These are phyloP conservation scores for Staphylotrichum tortipilum DNA, from an alignment of 495 filamentous ascomycete species.

Conservation along the genomic window DNA sequence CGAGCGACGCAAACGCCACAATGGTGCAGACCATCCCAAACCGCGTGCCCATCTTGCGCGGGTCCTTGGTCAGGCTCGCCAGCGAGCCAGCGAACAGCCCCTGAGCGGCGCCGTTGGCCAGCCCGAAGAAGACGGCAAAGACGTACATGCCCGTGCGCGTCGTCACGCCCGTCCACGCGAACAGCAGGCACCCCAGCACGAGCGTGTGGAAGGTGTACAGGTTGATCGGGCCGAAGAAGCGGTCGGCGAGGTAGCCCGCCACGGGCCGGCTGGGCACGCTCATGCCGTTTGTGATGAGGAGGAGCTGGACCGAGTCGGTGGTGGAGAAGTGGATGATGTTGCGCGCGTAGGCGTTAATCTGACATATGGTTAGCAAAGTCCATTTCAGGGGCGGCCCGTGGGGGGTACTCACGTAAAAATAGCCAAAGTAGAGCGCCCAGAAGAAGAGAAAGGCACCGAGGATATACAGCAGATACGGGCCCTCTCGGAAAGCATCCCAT, in stretches of 20 bases:
- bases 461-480: conserved; percentile 31
- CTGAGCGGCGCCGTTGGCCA: conserved; percentile 32
- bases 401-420: conserved; percentile 34
- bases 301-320: conserved; percentile 30
- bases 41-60: conserved; percentile 34
- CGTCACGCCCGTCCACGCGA: conserved; percentile 32
- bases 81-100: conserved; percentile 31
- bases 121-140: conserved; percentile 34
- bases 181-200: conserved; percentile 25
- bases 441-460: conserved; percentile 34
- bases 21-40: conserved; percentile 40
- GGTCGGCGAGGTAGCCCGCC: conserved; percentile 33
- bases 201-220: conserved; percentile 24
- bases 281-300: conserved; percentile 37
- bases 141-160: conserved; percentile 32
- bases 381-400: too few species aligned
- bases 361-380: neutral
- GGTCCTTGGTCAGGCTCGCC: conserved; percentile 33
- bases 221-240: conserved; percentile 33
- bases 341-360: conserved; percentile 35
- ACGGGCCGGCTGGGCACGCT: conserved; percentile 31
- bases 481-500: conserved; percentile 35
- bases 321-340: conserved; percentile 32
- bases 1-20: conserved; percentile 31
- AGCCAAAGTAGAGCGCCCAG: conserved; percentile 38